phyloP scores from a whole-genome alignment of 2,329 filamentous ascomycete species.

The Aspergillus ochraceus region DNA sequence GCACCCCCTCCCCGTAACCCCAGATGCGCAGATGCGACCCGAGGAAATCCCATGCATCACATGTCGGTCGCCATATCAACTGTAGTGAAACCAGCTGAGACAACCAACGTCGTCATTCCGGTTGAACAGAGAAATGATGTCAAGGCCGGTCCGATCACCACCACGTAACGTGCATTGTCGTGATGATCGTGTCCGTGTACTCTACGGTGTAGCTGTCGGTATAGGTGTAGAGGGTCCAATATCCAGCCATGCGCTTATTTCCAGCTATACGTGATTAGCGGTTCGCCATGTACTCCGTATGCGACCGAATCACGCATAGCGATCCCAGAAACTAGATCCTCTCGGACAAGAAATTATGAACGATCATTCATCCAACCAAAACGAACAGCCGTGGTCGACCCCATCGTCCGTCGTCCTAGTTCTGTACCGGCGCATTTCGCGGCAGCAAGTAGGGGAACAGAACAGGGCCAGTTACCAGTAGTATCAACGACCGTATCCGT shows the following conservation, averaged over 20 bases:
- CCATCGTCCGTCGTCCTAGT: background rate
- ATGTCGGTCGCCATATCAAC: background rate
- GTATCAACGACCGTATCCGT: no score
- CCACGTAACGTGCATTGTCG: background rate
- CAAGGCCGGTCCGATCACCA: background rate
- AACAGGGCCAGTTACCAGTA: background rate
- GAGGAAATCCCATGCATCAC: background rate
- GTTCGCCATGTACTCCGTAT: background rate
- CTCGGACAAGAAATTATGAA: background rate
- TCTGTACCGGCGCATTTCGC: background rate
- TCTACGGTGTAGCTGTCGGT: background rate
- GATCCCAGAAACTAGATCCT: background rate
- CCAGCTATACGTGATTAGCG: background rate
- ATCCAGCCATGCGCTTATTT: no score
- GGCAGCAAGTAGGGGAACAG: background rate
- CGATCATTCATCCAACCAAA: background rate
- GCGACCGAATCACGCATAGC: background rate
- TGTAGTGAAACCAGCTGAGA: background rate
- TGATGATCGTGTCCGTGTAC: background rate
- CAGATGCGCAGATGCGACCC: background rate
- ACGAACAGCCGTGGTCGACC: background rate
- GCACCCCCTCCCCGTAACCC: no score
- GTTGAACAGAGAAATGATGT: background rate
- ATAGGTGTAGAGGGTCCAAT: no score
- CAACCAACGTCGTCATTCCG: background rate